A percentile compares a stretch with the other conserved stretches of the same genome.
phyloP scores from a whole-genome alignment of 1,284 basidiomycete species.

The Trichosporon sp. region DNA sequence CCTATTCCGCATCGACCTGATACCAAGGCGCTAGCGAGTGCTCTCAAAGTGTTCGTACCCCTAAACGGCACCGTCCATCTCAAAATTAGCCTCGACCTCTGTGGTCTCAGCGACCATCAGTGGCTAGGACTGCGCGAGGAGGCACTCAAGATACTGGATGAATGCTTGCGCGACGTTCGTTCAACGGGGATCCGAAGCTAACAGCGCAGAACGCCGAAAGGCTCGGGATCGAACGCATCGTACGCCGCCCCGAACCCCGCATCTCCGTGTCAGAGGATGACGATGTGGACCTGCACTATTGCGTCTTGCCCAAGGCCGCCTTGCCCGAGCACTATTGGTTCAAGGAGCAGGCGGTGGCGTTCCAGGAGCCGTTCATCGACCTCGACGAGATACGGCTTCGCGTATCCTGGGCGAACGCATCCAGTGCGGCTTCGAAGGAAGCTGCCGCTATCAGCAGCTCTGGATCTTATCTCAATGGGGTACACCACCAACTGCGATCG shows the following conservation, averaged over 20 bases:
- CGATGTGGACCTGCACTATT: neutral
- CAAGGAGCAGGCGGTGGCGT: neutral
- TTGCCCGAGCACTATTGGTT: neutral
- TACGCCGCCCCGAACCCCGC: neutral
- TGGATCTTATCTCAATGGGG: neutral
- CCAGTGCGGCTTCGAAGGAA: neutral
- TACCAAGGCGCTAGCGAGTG: neutral
- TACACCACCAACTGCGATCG: conserved; percentile 14
- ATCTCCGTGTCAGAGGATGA: neutral
- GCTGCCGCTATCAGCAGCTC: neutral
- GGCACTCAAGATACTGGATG: neutral
- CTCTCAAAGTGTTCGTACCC: neutral
- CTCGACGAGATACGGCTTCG: neutral
- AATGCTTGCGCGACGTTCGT: neutral
- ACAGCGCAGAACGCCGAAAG: neutral
- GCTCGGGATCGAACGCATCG: neutral
- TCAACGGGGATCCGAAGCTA: neutral
- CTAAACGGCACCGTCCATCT: neutral
- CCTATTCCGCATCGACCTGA: neutral
- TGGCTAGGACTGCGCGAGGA: neutral
- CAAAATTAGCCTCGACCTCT: neutral
- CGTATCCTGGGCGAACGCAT: neutral
- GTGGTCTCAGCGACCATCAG: neutral
- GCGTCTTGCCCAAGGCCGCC: neutral
- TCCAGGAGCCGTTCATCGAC: neutral